Percentiles rank a stretch among this genome's conserved stretches.
phyloP scores from a whole-genome alignment of 2,329 filamentous ascomycete species.

The Davidsoniella virescens region DNA sequence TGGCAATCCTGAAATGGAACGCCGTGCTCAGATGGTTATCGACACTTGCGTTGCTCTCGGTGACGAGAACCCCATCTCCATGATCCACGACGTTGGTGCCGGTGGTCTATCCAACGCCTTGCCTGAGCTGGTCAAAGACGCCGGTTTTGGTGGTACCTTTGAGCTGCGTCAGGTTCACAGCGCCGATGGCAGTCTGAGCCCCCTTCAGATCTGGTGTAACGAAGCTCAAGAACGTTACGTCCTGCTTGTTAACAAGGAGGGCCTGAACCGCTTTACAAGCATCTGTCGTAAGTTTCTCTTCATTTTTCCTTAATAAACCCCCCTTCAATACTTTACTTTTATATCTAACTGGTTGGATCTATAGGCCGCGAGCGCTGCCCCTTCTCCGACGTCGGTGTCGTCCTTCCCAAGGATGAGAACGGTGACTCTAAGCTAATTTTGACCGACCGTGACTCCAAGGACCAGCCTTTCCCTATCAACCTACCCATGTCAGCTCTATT shows the following conservation, averaged over 20 bases:
- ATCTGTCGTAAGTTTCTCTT: conserved; percentile 36
- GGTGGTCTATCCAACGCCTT: conserved; percentile 64
- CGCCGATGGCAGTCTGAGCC: conserved; percentile 81
- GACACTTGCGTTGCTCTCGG: conserved; percentile 82
- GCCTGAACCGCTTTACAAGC: conserved; percentile 58
- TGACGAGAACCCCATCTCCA: conserved; percentile 72
- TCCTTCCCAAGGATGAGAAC: conserved; percentile 42
- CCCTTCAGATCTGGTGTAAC: conserved; percentile 94
- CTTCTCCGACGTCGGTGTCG: conserved; percentile 78
- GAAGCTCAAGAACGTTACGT: conserved; percentile 96
- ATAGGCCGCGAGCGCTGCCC: conserved; percentile 72
- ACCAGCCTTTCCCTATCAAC: conserved; percentile 67
- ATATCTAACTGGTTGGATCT: conserved; percentile 2
- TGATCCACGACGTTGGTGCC: conserved; percentile 95
- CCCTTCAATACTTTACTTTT: too few relatives aligned
- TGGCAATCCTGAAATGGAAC: conserved; percentile 91
- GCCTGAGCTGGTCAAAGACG: conserved; percentile 74
- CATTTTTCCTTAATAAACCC: too few relatives aligned
- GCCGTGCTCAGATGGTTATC: conserved; percentile 94
- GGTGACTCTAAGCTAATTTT: conserved; percentile 61
- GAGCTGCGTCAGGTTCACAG: conserved; percentile 90
- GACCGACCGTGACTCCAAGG: conserved; percentile 60
- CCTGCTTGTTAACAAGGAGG: conserved; percentile 65
- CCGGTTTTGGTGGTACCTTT: conserved; percentile 77
- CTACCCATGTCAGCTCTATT: conserved; percentile 80